Evolutionary conservation across 2,329 filamentous ascomycete species (phyloP), one percentile per base, ranked within the genome.

Genomic region (Phialophora verrucosa): DNA sequence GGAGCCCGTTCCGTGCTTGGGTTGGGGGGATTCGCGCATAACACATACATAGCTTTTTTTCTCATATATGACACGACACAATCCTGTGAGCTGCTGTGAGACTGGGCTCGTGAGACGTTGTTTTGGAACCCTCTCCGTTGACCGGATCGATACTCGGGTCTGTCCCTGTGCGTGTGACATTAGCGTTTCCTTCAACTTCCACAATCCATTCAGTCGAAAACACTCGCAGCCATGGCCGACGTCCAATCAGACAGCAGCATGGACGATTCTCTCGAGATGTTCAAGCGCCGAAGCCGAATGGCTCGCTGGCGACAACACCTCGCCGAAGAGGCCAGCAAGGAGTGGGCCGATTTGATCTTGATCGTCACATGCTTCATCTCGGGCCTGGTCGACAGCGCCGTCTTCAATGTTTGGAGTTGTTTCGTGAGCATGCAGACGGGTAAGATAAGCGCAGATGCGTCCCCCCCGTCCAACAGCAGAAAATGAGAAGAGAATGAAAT

Each of bases 391-490:
- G 80, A 82, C 66, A 79, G 78, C 65, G 76, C 77, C 31, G 76
- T 79, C 20, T 81, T 80, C 72, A 80, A 79, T 68, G 78, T 78
- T 12, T 82, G 80, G 79, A 77, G 77, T 23, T 81, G 79, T 64
- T 82, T 82, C 73, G 72, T 81, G 32, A 79, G 77, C 60, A 81
- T 82, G 80, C 80, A 82, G 68, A 81, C 80, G 0, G 80, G 80
- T 80, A 75, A 54, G 74, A 70, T 7, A 5, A 4, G 10, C 2
- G n/a, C 27, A 27, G 23, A 25, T 25, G 23, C 23, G 23, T 27
- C 4, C 27, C 27, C 27, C 4, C 29, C 29, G n/a, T n/a, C n/a
- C n/a, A n/a, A n/a, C n/a, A n/a, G n/a, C n/a, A 31, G 29, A 31
- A 31, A 31, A 42, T 2, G 55, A 53, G 5, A 25, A 49, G 44